Evolutionary conservation across 2,329 filamentous ascomycete genomes (phyloP).

Genomic region (Botrytis medusae): DNA sequence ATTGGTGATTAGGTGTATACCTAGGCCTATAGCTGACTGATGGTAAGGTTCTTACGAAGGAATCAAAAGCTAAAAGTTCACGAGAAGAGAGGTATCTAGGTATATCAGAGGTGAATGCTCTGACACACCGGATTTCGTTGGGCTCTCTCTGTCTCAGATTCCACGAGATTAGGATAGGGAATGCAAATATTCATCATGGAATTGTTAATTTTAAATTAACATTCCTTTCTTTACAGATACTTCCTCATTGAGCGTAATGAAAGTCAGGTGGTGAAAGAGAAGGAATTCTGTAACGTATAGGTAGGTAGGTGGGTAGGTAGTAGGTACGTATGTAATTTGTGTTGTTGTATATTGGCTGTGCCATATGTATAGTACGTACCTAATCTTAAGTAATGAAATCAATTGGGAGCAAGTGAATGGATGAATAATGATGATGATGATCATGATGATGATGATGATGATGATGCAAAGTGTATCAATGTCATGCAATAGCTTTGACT

Average conservation of each 20-base stretch:
- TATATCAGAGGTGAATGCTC: neutral
- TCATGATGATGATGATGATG: neutral
- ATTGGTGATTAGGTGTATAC: neutral
- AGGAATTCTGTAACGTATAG: neutral
- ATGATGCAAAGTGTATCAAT: neutral
- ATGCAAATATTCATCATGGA: neutral
- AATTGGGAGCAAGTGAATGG: neutral
- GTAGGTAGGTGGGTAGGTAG: no score
- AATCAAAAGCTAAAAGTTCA: neutral
- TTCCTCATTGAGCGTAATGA: neutral
- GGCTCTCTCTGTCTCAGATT: slow-evolving; percentile 7
- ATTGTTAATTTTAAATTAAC: neutral
- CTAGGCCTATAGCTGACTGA: neutral
- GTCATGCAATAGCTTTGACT: neutral
- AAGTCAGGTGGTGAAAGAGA: neutral
- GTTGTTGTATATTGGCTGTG: neutral
- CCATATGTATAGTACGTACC: neutral
- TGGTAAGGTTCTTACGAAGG: neutral
- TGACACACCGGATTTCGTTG: neutral
- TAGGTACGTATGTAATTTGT: no score
- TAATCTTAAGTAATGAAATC: neutral
- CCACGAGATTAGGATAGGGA: neutral
- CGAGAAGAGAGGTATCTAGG: neutral
- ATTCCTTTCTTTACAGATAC: neutral
- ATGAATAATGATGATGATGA: neutral